Base-by-base conservation (phyloP, 495 filamentous ascomycete species). In the Ramalina intermedia region DNA sequence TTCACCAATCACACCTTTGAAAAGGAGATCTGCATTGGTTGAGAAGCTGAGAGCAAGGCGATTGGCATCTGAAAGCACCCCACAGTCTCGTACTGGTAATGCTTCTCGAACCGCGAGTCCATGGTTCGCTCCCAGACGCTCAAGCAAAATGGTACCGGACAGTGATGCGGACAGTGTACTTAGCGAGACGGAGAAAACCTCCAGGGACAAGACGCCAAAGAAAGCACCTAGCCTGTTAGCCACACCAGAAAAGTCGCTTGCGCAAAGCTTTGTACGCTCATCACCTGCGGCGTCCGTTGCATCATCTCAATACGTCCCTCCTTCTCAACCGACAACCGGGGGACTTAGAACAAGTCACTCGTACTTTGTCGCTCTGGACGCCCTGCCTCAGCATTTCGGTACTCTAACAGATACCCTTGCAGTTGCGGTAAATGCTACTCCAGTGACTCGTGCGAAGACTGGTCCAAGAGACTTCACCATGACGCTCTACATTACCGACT, bases 381-480 rank as follows among this genome's bases (percentile, higher is more conserved):
- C 72, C 3, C 68, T 94, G 12, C 63, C 72, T 35, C 68, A 67
- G 41, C 72, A 83, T 45, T 70, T 68, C 49, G 60, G 68, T 67
- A 46, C 70, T 58, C 2, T 68, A 65, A 63, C 81, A 12, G 80
- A 88, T 54, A 70, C 84, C 11, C 69, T 91, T 29, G 85, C 79
- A 1, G 65, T 90, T 17, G 83, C 79, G 12, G 68, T 77, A 42
- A 59, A 62, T 18, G 73, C 76, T 1, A 64, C 69, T 3, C 64
- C 72, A 4, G 71, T 81, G 2, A 63, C 68, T 23, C 74, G 79
- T 26, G 78, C 82, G 11, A 78, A 78, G 48, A 66, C 70, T 14
- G 83, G 82, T 1, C 79, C 81, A 6, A 69, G 75, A 48, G 82
- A 93, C 57, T 89, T 77, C 61, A 69, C 73, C 58, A 68, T 85